These are phyloP conservation scores for Solanum lycopersicoides DNA, from an alignment of 257 asterid genomes.

Conservation along the genomic window DNA sequence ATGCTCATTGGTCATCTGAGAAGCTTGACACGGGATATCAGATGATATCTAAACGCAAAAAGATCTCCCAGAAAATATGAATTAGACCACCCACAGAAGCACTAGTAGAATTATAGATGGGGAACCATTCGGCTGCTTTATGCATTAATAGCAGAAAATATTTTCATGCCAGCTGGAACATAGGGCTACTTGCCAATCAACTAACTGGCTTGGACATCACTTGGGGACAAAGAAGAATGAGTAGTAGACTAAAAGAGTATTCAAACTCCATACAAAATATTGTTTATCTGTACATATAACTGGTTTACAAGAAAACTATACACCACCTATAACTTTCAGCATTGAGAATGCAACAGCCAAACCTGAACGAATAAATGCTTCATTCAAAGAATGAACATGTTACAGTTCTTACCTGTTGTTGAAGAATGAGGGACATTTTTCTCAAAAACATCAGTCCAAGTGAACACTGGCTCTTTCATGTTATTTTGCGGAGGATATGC, in stretches of 20 bases:
- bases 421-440: conserved; percentile 21
- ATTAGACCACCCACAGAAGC: background rate
- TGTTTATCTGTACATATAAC: background rate
- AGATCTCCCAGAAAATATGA: background rate
- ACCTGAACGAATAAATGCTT: background rate
- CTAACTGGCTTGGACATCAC: background rate
- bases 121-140: background rate
- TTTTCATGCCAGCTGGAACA: background rate
- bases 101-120: background rate
- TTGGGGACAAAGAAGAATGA: background rate
- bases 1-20: background rate
- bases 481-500: conserved; percentile 52
- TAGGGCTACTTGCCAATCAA: background rate
- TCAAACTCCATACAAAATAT: background rate
- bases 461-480: conserved; percentile 57
- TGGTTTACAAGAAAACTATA: background rate
- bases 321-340: background rate
- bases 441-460: conserved; percentile 81
- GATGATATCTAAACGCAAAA: background rate
- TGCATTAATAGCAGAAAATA: background rate
- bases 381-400: background rate
- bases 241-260: background rate
- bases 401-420: conserved; percentile 23
- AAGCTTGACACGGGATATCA: background rate
- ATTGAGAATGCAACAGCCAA: background rate